Base-by-base conservation (phyloP, 495 filamentous ascomycete species). In the Aspergillus diversus region DNA sequence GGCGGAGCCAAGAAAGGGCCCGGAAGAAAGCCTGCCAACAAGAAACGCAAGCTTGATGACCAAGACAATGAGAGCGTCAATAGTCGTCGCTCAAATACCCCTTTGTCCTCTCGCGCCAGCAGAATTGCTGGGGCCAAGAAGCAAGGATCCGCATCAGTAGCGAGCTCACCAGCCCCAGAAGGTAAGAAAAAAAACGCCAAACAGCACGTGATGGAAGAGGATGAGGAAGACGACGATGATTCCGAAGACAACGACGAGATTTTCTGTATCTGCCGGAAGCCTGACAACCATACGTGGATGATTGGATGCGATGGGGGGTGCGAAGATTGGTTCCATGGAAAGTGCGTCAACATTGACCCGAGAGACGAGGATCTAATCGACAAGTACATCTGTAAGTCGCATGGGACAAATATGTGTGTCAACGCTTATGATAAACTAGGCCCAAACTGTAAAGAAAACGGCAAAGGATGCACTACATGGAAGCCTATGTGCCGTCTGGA, bases 221-320 rank as follows among this genome's bases (percentile, higher is more conserved):
- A 68, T 8, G 63, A 66, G 7, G 73, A 70, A 4, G 80, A 80
- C 3, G 82, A 78, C 5, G 75, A 77, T 0, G 78, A 69, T 16
- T 77, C 78, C 27, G 78, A 76, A 34, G 80, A 84, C 57, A 80
- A 81, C 52, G 78, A 79, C 37, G 78, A 80, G 42, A 35, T 88
- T 13, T 91, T 87, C 70, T 92, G 89, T 74, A 87, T 90, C 57
- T 92, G 89, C 64, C 83, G 88, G 51, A 82, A 82, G 60, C 86
- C 86, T 15, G 89, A 92, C 66, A 88, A 90, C 63, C 88, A 90
- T 65, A 87, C 82, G 11, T 89, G 87, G 85, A 92, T 92, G 89
- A 89, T 92, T 66, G 86, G 76, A 5, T 92, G 89, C 63, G 88
- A 92, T 67, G 87, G 87, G 13, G 83, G 78, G 6, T 92, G 89